These are phyloP conservation scores for Paecilomyces sp. DNA, from an alignment of 2,329 filamentous ascomycete genomes.

Conservation along the genomic window DNA sequence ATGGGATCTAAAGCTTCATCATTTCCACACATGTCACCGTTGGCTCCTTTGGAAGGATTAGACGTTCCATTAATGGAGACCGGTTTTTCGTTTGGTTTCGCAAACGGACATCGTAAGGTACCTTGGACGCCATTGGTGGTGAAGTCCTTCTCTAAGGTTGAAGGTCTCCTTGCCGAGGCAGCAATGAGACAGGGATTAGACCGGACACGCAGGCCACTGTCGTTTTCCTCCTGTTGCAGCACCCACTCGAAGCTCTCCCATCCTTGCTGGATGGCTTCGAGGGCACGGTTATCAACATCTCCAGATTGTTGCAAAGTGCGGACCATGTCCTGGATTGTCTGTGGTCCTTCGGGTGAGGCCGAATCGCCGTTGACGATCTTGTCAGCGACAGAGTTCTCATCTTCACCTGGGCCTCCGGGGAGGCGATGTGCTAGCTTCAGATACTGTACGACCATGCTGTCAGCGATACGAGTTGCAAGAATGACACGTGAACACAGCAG, in stretches of 20 bases:
- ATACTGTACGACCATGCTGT: conserved; percentile 23
- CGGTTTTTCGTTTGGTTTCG: conserved; percentile 41
- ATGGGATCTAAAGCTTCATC: conserved; percentile 51
- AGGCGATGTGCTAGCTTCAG: conserved; percentile 25
- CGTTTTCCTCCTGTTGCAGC: conserved; percentile 20
- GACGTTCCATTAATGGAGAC: conserved; percentile 31
- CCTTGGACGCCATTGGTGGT: conserved; percentile 78
- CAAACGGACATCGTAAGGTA: conserved; percentile 74
- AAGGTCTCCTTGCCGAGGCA: conserved; percentile 52
- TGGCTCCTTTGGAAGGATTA: conserved; percentile 31
- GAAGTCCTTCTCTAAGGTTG: conserved; percentile 78
- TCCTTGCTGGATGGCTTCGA: conserved; percentile 30
- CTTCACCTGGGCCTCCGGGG: conserved; percentile 21
- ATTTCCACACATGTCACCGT: conserved; percentile 41
- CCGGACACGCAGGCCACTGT: conserved; percentile 20
- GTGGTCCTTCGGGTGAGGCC: conserved; percentile 52
- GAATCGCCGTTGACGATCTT: conserved; percentile 23
- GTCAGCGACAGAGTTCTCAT: conserved; percentile 21
- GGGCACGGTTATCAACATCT: conserved; percentile 54
- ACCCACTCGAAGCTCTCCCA: conserved; percentile 33
- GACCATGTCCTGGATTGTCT: conserved; percentile 55
- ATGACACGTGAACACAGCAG: conserved; percentile 9
- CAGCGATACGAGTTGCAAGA: conserved; percentile 14
- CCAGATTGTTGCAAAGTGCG: conserved; percentile 51
- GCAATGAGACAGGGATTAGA: conserved; percentile 34